A percentile compares a stretch with the other conserved stretches of the same genome.
Conservation (phyloP, 176 grass and related monocot species). For the Oryza rufipogon region DNA sequence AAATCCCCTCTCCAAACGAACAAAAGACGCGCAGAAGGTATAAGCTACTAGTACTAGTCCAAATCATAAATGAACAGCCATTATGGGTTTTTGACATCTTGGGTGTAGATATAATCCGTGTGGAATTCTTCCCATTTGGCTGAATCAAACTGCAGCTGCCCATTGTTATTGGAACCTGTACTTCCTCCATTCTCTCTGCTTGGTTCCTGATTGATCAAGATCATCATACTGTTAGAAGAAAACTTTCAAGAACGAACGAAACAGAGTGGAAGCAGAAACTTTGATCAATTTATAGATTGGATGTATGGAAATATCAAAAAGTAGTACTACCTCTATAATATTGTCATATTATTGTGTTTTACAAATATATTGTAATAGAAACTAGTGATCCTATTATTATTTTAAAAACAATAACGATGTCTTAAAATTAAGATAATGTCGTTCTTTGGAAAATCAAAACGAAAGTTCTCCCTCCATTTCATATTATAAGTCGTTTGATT, state of each 20-base stretch:
- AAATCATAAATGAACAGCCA: background rate
- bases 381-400: background rate
- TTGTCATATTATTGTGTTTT: background rate
- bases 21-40: background rate
- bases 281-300: background rate
- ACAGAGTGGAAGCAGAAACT: background rate
- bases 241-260: background rate
- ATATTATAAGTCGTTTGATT: too few species aligned
- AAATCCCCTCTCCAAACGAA: slow-evolving; percentile 12
- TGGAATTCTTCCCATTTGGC: slow-evolving; percentile 52
- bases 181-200: background rate
- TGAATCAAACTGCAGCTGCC: background rate
- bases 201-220: slow-evolving; percentile 37
- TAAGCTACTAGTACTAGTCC: background rate
- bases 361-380: background rate
- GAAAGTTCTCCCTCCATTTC: too few species aligned
- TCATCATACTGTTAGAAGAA: background rate
- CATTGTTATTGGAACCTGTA: background rate
- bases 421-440: background rate
- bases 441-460: too few species aligned
- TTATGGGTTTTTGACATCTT: slow-evolving; percentile 43
- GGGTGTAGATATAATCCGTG: slow-evolving; percentile 66
- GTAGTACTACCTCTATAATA: too few species aligned
- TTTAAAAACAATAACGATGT: background rate
- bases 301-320: too few species aligned